Base-by-base conservation (phyloP, 202 grass and related monocot genomes). In the Carex arenaria region DNA sequence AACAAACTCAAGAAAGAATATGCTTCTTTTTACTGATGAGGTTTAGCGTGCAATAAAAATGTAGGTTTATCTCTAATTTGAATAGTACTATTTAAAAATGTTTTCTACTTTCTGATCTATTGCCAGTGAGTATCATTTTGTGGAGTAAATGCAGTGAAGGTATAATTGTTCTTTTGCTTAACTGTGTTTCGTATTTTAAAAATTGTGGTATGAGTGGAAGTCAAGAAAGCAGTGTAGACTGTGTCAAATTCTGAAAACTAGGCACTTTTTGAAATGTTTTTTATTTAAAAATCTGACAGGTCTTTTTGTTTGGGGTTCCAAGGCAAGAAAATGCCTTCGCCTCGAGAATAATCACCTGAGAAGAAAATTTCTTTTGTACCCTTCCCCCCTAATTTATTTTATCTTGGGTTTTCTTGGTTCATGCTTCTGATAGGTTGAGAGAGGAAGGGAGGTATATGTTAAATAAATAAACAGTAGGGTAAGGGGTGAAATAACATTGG, bases 331-430 rank as follows among this genome's bases (percentile, higher is more conserved):
- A 70, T 88, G 38, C 88, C 67, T 86, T 51, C 56, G 56, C 81
- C 82, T 90, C 85, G 85, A 87, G 85, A 90, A 87, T 87, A 90
- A 85, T 85, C 88, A 82, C 32, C 32, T 49, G 75, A 90, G 61
- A 78, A 85, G 51, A 84, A 73, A 76, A 45, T 73, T 71, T 83
- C 66, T 84, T 84, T 84, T 72, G 82, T 47, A 61, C 59, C 55
- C 81, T n/a, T 52, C 7, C n/a, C 17, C 51, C 52, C 18, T 81
- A 76, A 49, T 40, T 84, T 70, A 59, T 82, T 85, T 31, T 57
- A 40, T 60, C 19, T 63, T 34, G 59, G 10, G 14, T 67, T n/a
- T 28, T 65, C 36, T 38, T 18, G 28, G 7, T 4, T 4, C 3
- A 22, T 64, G 28, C 40, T 54, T 80, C 19, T 53, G 30, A 7